Conservation (phyloP, 768 basidiomycete genomes). For the Tulasnella sp. region DNA sequence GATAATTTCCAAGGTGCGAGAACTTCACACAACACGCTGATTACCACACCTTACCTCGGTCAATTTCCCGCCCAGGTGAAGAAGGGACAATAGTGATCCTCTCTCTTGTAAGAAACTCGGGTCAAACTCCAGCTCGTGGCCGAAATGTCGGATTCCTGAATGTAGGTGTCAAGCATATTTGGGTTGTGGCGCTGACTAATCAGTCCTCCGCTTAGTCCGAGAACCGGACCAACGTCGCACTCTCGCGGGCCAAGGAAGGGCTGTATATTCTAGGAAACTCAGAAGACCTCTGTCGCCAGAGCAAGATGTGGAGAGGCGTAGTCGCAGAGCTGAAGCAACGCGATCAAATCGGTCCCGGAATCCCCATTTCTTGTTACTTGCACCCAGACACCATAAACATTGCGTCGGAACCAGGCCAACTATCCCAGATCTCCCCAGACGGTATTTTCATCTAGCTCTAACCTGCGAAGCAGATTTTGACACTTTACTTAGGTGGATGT, state of each 20-base stretch:
- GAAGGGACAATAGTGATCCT: conserved; percentile 56
- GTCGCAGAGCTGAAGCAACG: conserved; percentile 48
- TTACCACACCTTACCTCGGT: not conserved
- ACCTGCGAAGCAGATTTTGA: not conserved
- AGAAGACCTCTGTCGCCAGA: conserved; percentile 25
- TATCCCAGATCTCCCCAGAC: conserved; percentile 48
- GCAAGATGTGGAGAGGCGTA: conserved; percentile 50
- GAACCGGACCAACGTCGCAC: conserved; percentile 55
- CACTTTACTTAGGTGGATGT: conserved; percentile 46
- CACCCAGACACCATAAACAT: conserved; percentile 38
- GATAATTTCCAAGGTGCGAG: conserved; percentile 55
- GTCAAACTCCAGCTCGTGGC: conserved; percentile 27
- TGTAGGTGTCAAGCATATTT: conserved; percentile 34
- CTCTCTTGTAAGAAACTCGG: conserved; percentile 64
- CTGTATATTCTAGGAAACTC: conserved; percentile 68
- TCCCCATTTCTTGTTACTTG: conserved; percentile 51
- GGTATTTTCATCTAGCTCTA: conserved; percentile 32
- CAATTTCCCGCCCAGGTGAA: conserved; percentile 20
- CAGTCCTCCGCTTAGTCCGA: conserved; percentile 36
- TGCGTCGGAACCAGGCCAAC: conserved; percentile 45
- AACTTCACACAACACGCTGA: not conserved
- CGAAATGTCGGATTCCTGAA: conserved; percentile 63
- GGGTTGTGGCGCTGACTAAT: not conserved
- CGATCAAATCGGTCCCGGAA: conserved; percentile 42
- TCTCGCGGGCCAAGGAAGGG: conserved; percentile 68